Percentiles rank a stretch among this genome's conserved stretches.
These are phyloP conservation scores for Centrapalus pauciflorus DNA, from an alignment of 129 eudicot genomes.

Conservation along the genomic window DNA sequence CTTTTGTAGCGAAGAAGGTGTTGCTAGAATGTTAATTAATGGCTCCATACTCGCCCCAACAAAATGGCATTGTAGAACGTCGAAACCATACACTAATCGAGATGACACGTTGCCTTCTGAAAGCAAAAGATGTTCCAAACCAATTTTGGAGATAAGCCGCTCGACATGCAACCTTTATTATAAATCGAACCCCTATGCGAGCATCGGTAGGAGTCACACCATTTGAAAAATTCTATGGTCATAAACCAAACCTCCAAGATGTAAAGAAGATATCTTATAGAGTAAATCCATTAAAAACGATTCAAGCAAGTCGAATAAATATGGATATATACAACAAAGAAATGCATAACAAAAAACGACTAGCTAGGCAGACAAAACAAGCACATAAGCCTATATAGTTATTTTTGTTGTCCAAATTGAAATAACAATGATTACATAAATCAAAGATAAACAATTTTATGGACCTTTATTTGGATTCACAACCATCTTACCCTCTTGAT, in stretches of 20 bases:
- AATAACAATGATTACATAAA: not conserved
- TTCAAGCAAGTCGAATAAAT: too few relatives aligned
- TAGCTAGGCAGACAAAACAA: not conserved
- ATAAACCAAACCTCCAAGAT: not conserved
- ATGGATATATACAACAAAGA: conserved; percentile 2
- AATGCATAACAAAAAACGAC: not conserved
- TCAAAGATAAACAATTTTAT: not conserved
- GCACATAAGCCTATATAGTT: conserved; percentile 14
- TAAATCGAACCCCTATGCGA: too few relatives aligned
- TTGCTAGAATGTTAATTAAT: too few relatives aligned
- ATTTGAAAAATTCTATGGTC: not conserved
- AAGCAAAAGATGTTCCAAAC: conserved; percentile 3
- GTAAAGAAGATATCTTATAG: too few relatives aligned
- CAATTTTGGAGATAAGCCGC: too few relatives aligned
- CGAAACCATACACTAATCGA: conserved; percentile 7
- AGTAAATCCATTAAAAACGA: too few relatives aligned
- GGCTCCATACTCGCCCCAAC: too few relatives aligned
- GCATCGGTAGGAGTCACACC: not conserved
- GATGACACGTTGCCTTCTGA: conserved; percentile 7
- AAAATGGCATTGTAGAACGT: too few relatives aligned
- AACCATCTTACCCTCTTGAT: conserved; percentile 27
- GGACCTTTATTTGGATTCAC: conserved; percentile 19
- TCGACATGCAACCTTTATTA: too few relatives aligned
- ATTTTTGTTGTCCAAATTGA: conserved; percentile 5
- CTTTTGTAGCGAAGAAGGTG: not conserved